Percentiles rank a stretch among this genome's conserved stretches.
Conservation (phyloP, 805 yeast genomes). For the Pichia cabralensis region DNA sequence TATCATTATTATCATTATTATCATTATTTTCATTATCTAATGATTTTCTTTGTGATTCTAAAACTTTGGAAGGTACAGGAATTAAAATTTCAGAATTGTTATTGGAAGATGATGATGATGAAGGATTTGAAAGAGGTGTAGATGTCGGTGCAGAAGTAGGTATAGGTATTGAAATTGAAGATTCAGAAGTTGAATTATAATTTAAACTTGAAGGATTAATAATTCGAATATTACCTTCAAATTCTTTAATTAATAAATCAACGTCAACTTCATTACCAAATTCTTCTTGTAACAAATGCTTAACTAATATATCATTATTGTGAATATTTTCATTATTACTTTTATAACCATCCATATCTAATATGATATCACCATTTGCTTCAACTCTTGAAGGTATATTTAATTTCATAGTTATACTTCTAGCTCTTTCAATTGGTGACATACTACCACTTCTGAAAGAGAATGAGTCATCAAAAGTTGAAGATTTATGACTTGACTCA, state of each 20-base stretch:
- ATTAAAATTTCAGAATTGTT: background rate
- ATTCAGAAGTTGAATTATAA: slow-evolving; percentile 2
- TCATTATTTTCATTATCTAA: background rate
- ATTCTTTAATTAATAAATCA: slow-evolving; percentile 42
- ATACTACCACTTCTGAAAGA: slow-evolving; percentile 4
- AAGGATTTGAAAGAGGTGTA: background rate
- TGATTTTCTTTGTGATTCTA: background rate
- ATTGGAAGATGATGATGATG: slow-evolving; percentile 10
- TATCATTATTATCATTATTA: slow-evolving; percentile 9
- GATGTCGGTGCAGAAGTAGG: background rate
- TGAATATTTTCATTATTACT: slow-evolving; percentile 71
- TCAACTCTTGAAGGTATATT: slow-evolving; percentile 84
- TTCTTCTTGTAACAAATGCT: slow-evolving; percentile 68
- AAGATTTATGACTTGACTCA: slow-evolving; percentile 1
- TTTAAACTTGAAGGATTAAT: background rate
- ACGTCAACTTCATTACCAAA: slow-evolving; percentile 45
- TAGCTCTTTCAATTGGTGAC: slow-evolving; percentile 41
- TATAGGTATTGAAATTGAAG: too few species aligned
- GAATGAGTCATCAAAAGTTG: too few species aligned
- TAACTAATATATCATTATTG: slow-evolving; percentile 66
- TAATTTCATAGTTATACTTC: slow-evolving; percentile 53
- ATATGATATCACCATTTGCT: slow-evolving; percentile 77
- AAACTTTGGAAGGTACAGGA: background rate
- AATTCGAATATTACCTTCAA: slow-evolving; percentile 60
- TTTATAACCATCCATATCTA: slow-evolving; percentile 95